Conservation (phyloP, 768 basidiomycete genomes). For the Boletus tomentosulus region DNA sequence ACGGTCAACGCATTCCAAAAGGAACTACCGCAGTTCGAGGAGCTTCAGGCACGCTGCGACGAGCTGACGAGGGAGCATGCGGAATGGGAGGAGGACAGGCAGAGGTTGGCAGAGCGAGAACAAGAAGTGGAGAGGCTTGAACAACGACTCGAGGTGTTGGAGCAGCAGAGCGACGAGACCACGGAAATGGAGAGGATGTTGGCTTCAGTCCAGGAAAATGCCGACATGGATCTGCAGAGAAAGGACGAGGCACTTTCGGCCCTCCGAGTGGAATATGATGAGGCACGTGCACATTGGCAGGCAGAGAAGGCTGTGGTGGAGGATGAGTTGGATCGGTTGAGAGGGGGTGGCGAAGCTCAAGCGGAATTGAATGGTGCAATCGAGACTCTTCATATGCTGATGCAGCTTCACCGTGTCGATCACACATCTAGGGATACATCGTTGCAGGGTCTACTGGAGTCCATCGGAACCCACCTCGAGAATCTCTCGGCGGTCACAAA, state of each 20-base stretch:
- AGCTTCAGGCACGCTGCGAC: conserved; percentile 44
- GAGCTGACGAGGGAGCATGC: conserved; percentile 46
- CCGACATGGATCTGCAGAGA: conserved; percentile 37
- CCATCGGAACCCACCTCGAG: conserved; percentile 50
- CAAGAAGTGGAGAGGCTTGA: conserved; percentile 37
- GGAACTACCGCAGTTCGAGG: conserved; percentile 50
- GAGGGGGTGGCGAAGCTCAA: conserved; percentile 36
- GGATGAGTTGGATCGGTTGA: conserved; percentile 46
- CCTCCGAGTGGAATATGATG: conserved; percentile 38
- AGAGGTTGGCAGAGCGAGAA: conserved; percentile 35
- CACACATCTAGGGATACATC: conserved; percentile 46
- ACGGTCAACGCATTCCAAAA: conserved; percentile 54
- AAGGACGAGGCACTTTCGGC: conserved; percentile 38
- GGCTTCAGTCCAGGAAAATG: conserved; percentile 32
- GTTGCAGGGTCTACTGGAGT: conserved; percentile 44
- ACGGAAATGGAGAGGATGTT: conserved; percentile 39
- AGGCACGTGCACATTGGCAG: conserved; percentile 49
- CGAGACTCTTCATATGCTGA: conserved; percentile 45
- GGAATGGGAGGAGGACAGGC: conserved; percentile 48
- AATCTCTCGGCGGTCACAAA: conserved; percentile 44
- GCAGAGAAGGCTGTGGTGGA: conserved; percentile 46
- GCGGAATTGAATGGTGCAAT: conserved; percentile 51
- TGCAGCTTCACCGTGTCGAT: conserved; percentile 55
- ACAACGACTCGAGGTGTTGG: conserved; percentile 39
- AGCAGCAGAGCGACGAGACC: conserved; percentile 40